Evolutionary conservation across 2,329 filamentous ascomycete genomes (phyloP), one percentile per base, ranked within the genome.

Genomic region (Tolypocladium paradoxum): DNA sequence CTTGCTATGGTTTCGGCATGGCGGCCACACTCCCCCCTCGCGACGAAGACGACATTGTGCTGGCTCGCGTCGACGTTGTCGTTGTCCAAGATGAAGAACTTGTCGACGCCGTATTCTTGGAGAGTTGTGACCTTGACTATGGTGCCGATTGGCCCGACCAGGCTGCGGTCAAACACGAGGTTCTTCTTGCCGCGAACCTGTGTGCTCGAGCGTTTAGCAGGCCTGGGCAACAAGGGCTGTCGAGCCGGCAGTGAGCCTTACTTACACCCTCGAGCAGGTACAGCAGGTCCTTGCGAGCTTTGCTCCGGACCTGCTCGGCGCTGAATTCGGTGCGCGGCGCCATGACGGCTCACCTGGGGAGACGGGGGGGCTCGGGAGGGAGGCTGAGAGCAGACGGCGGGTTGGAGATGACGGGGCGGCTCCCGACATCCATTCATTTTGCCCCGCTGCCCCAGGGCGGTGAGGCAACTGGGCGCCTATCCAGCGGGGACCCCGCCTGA

Each of bases 101-200:
- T 95, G 70, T 97, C 91, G 61, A 99, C 91, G 33, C 95, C 95
- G 73, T 97, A 96, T 65, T 99, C 93, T 67, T 97, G 90, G 18
- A 96, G 79, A 11, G 88, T 92, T 24, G 92, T 92, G 65, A 96
- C 95, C 69, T 96, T 96, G 73, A 95, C 90, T 60, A 99, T 86
- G 55, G 92, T 79, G 55, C 91, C 90, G 61, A 99, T 81, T 33
- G 91, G 89, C 27, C 92, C 93, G 60, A 92, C 90, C 62, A 99
- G 79, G 62, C 85, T 85, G 70, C 87, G 88, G 69, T 97, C 92
- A 65, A 99, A 86, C 51, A 99, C 88, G 56, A 99, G 77, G 65
- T 96, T 97, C 79, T 99, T 99, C 82, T 97, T 99, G 62, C 95
- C 95, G 67, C 92, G 88, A 60, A 97, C 90, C 93, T 99, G 65